Evolutionary conservation across 2,329 filamentous ascomycete species (phyloP).

Genomic region (Emergomyces africanus): DNA sequence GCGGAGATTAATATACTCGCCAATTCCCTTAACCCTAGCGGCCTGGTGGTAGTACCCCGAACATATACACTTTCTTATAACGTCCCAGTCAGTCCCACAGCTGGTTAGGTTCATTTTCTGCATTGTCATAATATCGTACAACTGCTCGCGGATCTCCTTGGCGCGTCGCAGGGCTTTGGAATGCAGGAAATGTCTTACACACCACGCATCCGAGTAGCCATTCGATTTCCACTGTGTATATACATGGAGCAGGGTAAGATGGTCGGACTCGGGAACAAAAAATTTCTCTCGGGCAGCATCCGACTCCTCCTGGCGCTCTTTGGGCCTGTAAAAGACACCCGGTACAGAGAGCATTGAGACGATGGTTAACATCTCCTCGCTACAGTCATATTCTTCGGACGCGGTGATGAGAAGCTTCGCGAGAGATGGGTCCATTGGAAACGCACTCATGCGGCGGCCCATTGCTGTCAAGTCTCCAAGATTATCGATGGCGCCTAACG

Average conservation of each 20-base stretch:
- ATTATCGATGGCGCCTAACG: conserved; percentile 84
- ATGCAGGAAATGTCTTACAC: conserved; percentile 83
- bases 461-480: conserved; percentile 80
- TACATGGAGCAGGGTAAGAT: conserved; percentile 88
- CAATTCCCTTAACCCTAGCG: conserved; percentile 87
- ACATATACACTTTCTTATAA: conserved; percentile 92
- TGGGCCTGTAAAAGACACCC: conserved; percentile 91
- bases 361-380: conserved; percentile 96
- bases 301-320: conserved; percentile 92
- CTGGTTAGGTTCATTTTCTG: conserved; percentile 79
- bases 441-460: conserved; percentile 87
- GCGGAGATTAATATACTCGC: conserved; percentile 92
- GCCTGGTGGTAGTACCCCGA: conserved; percentile 97
- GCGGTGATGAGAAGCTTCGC: conserved; percentile 92
- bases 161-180: conserved; percentile 85
- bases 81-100: conserved; percentile 94
- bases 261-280: conserved; percentile 95
- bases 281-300: conserved; percentile 95
- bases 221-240: conserved; percentile 94
- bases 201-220: conserved; percentile 83
- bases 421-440: conserved; percentile 94
- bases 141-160: conserved; percentile 87
- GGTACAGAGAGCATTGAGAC: conserved; percentile 97
- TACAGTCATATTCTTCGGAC: conserved; percentile 77
- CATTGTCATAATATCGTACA: conserved; percentile 85